A percentile compares a stretch with the other conserved stretches of the same genome.
Evolutionary conservation across 305 asterid genomes (phyloP).

Genomic region (Plantago lanceolata): DNA sequence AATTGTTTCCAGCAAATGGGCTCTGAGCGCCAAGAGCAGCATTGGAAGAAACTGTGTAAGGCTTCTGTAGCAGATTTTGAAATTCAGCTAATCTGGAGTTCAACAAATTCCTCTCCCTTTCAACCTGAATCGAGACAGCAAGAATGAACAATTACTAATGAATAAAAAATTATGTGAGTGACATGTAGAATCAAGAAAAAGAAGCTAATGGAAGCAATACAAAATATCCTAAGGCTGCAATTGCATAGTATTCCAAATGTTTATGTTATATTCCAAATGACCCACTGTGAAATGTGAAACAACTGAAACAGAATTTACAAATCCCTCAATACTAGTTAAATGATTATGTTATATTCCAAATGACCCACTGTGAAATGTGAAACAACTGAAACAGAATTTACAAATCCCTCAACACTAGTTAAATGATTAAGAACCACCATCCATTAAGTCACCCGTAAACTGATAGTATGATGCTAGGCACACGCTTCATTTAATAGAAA

Average conservation of each 20-base stretch:
- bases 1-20: slow-evolving; percentile 30
- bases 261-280: background rate
- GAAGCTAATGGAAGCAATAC: slow-evolving; percentile 14
- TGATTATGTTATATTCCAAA: background rate
- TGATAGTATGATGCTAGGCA: background rate
- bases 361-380: background rate
- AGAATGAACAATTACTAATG: slow-evolving; percentile 21
- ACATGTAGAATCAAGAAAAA: slow-evolving; percentile 11
- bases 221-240: slow-evolving; percentile 11
- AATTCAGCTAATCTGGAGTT: slow-evolving; percentile 66
- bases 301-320: background rate
- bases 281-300: background rate
- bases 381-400: background rate
- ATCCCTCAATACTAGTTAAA: background rate
- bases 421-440: background rate
- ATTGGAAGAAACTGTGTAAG: slow-evolving; percentile 36
- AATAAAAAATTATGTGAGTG: slow-evolving; percentile 7
- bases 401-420: background rate
- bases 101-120: slow-evolving; percentile 65
- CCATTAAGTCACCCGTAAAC: background rate
- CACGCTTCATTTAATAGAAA: background rate
- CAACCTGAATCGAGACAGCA: slow-evolving; percentile 49
- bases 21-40: slow-evolving; percentile 42
- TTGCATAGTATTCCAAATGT: background rate
- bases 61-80: slow-evolving; percentile 56